These are phyloP conservation scores for Auriscalpium vulgare DNA, from an alignment of 768 basidiomycete genomes.

Conservation along the genomic window DNA sequence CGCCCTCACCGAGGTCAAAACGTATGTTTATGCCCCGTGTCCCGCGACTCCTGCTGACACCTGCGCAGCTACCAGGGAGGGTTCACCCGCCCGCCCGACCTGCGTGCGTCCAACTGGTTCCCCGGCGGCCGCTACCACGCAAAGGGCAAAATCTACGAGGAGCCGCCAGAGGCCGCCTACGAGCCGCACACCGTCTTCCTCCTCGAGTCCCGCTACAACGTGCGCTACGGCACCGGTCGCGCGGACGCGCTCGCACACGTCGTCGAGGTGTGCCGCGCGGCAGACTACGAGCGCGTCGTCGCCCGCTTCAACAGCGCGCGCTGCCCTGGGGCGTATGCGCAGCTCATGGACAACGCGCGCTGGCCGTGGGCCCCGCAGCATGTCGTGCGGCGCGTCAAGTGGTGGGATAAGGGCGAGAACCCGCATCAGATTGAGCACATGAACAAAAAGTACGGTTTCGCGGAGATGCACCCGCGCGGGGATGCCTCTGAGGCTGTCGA, in stretches of 20 bases:
- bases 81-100: slow-evolving; percentile 29
- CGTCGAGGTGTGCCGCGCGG: slow-evolving; percentile 28
- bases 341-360: slow-evolving; percentile 30
- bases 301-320: slow-evolving; percentile 23
- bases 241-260: slow-evolving; percentile 23
- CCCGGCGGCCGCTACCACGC: slow-evolving; percentile 25
- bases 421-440: too few relatives aligned
- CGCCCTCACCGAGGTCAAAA: slow-evolving; percentile 28
- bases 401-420: too few relatives aligned
- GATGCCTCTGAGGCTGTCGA: too few relatives aligned
- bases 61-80: slow-evolving; percentile 30
- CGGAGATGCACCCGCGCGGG: too few relatives aligned
- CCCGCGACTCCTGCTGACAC: neutral
- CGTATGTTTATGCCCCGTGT: slow-evolving; percentile 19
- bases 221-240: slow-evolving; percentile 24
- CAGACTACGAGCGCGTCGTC: slow-evolving; percentile 24
- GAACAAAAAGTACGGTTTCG: too few relatives aligned
- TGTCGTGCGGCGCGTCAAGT: too few relatives aligned
- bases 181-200: slow-evolving; percentile 31
- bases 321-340: slow-evolving; percentile 11
- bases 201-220: slow-evolving; percentile 27
- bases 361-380: slow-evolving; percentile 25
- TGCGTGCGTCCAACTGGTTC: slow-evolving; percentile 31
- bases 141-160: slow-evolving; percentile 20
- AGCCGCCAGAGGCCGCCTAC: slow-evolving; percentile 28